phyloP scores from a whole-genome alignment of 768 basidiomycete species.

The Suillus spraguei region DNA sequence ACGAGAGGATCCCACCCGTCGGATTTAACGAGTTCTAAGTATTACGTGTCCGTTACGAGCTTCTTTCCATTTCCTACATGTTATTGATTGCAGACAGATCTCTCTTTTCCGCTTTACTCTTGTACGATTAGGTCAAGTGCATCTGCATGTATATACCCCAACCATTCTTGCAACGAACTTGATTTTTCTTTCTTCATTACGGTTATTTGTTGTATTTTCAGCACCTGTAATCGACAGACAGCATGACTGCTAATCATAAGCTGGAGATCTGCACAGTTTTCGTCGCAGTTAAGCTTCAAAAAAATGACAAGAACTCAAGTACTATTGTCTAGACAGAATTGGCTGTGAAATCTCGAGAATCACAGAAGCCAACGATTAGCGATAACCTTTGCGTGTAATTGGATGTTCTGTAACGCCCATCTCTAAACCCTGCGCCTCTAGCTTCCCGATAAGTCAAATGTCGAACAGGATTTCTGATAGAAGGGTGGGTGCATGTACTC shows the following conservation, averaged over 20 bases:
- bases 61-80: not conserved
- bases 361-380: not conserved
- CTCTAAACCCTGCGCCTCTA: slow-evolving; percentile 16
- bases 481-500: slow-evolving; percentile 33
- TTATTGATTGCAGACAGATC: slow-evolving; percentile 3
- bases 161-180: not conserved
- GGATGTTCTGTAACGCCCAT: not conserved
- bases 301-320: not conserved
- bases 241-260: no score
- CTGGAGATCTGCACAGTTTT: no score
- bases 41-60: slow-evolving; percentile 3
- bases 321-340: not conserved
- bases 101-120: not conserved
- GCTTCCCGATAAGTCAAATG: slow-evolving; percentile 29
- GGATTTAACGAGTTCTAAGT: slow-evolving; percentile 2
- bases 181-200: not conserved
- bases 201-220: not conserved
- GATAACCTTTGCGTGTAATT: not conserved
- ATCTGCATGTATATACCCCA: slow-evolving; percentile 6
- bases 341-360: not conserved
- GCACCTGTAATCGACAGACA: not conserved
- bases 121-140: slow-evolving; percentile 5
- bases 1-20: slow-evolving; percentile 55
- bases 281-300: no score
- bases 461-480: slow-evolving; percentile 28